Evolutionary conservation across 2,329 filamentous ascomycete genomes (phyloP).

Genomic region (Ascocoryne sarcoides): DNA sequence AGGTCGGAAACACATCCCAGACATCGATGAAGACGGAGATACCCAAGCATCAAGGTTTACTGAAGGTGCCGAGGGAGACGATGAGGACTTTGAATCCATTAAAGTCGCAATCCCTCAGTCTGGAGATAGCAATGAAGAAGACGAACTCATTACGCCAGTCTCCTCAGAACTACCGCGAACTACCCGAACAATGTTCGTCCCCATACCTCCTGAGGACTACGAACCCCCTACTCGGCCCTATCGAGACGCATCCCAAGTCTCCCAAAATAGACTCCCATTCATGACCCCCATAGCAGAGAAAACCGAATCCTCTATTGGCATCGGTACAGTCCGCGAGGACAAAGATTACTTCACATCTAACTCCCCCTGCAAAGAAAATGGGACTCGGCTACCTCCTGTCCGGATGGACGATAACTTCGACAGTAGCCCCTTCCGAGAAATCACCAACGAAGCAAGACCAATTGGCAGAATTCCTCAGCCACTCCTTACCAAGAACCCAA

Average conservation of each 20-base stretch:
- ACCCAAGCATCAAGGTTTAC: constrained; percentile 34
- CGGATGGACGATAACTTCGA: constrained; percentile 28
- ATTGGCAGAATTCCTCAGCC: constrained; percentile 44
- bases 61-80: constrained; percentile 33
- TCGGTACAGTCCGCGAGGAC: constrained; percentile 46
- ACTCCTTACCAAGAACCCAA: constrained; percentile 39
- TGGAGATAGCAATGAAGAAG: constrained; percentile 29
- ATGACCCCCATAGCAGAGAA: constrained; percentile 98
- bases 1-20: constrained; percentile 59
- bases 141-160: constrained; percentile 39
- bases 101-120: constrained; percentile 27
- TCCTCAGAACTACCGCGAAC: constrained; percentile 29
- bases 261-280: constrained; percentile 88
- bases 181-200: constrained; percentile 59
- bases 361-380: constrained; percentile 58
- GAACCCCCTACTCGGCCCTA: constrained; percentile 71
- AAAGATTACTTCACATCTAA: constrained; percentile 58
- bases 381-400: constrained; percentile 20
- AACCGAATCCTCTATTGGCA: constrained; percentile 77
- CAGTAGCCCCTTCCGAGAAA: constrained; percentile 66
- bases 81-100: constrained; percentile 25
- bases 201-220: constrained; percentile 78
- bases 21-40: constrained; percentile 31
- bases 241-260: constrained; percentile 68
- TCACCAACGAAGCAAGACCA: constrained; percentile 44